phyloP scores from a whole-genome alignment of 192 early-diverging fungal genomes.

The Cetraspora pellucida region DNA sequence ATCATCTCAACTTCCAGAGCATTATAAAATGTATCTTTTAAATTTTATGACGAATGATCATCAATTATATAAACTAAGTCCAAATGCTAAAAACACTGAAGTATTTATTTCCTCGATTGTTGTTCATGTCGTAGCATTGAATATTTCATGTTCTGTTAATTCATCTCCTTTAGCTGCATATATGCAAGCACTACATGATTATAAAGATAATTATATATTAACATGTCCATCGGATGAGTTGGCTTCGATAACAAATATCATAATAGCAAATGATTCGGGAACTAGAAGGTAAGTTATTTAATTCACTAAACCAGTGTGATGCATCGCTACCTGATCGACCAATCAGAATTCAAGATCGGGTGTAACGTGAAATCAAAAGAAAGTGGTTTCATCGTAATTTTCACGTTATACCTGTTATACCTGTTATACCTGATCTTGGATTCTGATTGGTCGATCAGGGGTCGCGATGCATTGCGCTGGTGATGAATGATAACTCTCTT shows the following conservation, averaged over 20 bases:
- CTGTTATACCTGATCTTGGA: too few relatives aligned
- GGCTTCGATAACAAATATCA: background rate
- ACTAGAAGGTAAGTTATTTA: background rate
- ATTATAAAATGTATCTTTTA: constrained; percentile 5
- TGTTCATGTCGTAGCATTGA: constrained; percentile 11
- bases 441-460: too few relatives aligned
- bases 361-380: too few relatives aligned
- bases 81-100: background rate
- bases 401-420: too few relatives aligned
- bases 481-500: too few relatives aligned
- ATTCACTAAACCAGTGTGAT: too few relatives aligned
- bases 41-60: background rate
- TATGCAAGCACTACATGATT: background rate
- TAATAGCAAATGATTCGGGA: background rate
- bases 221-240: constrained; percentile 7
- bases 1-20: background rate
- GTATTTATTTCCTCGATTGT: constrained; percentile 27
- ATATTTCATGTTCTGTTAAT: constrained; percentile 4
- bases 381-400: too few relatives aligned
- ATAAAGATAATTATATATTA: constrained; percentile 6
- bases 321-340: too few relatives aligned
- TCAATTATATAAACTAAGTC: background rate
- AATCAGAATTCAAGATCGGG: too few relatives aligned
- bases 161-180: constrained; percentile 29
- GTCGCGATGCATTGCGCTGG: too few relatives aligned